A percentile compares a stretch with the other conserved stretches of the same genome.
Evolutionary conservation across 371 early-diverging fungal genomes (phyloP).

Genomic region (Mortierella sp.): DNA sequence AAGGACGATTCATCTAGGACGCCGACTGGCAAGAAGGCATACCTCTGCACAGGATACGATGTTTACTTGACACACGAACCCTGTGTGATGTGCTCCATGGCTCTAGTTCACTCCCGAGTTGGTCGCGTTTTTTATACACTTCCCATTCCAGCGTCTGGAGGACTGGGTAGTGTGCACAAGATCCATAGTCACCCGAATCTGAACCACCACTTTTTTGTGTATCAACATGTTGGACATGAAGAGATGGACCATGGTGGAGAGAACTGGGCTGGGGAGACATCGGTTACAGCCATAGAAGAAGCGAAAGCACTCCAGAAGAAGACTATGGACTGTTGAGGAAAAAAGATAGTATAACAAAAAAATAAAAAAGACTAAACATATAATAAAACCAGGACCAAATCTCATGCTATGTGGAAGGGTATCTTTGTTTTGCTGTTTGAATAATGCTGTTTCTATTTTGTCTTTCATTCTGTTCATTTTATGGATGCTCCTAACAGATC

Average conservation of each 20-base stretch:
- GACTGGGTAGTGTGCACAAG: constrained; percentile 75
- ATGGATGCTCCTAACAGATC: constrained; percentile 29
- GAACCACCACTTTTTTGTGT: constrained; percentile 74
- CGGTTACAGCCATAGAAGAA: neutral
- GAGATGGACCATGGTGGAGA: neutral
- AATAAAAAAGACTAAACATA: neutral
- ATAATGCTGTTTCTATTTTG: too few relatives aligned
- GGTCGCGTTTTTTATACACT: constrained; percentile 78
- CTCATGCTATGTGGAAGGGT: too few relatives aligned
- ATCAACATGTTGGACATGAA: constrained; percentile 34
- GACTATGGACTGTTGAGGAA: constrained; percentile 21
- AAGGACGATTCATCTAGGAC: neutral
- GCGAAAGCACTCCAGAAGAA: constrained; percentile 14
- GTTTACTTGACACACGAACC: constrained; percentile 73
- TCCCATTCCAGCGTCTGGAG: constrained; percentile 68
- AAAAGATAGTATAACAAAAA: neutral
- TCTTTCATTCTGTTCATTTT: constrained; percentile 11
- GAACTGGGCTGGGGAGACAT: neutral
- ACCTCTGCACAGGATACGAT: constrained; percentile 74
- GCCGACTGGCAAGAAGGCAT: constrained; percentile 42
- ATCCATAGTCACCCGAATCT: constrained; percentile 76
- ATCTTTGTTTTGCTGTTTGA: neutral
- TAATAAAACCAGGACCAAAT: neutral
- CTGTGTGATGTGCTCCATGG: constrained; percentile 85
- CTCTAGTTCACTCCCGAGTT: constrained; percentile 81